These are phyloP conservation scores for Macaranga tanarius DNA, from an alignment of 441 rosid genomes.

Conservation along the genomic window DNA sequence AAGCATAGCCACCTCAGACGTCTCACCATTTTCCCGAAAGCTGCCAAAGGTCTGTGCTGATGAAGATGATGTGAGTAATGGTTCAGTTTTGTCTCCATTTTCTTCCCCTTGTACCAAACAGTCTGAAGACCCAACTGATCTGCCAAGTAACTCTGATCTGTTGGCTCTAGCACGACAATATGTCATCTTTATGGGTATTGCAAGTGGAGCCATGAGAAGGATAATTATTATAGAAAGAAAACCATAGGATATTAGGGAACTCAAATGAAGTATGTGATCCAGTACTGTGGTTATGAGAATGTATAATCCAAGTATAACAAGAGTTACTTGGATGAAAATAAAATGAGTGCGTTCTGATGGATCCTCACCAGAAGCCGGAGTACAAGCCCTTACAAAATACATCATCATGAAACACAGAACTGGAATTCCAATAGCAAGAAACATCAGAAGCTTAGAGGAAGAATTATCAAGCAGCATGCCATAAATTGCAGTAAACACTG, in stretches of 20 bases:
- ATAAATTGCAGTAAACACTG: conserved; percentile 70
- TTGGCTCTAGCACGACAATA: conserved; percentile 32
- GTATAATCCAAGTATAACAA: conserved; percentile 61
- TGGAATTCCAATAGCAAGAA: conserved; percentile 77
- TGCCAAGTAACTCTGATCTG: conserved; percentile 22
- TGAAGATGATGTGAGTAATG: conserved; percentile 53
- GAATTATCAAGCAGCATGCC: conserved; percentile 56
- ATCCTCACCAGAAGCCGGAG: conserved; percentile 84
- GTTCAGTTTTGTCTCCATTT: conserved; percentile 38
- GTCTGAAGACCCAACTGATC: conserved; percentile 51
- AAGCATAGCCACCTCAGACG: conserved; percentile 65
- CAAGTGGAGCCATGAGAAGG: conserved; percentile 71
- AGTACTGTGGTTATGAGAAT: conserved; percentile 52
- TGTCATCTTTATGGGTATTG: conserved; percentile 88
- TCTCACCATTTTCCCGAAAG: conserved; percentile 54
- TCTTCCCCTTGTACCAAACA: conserved; percentile 44
- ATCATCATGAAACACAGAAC: conserved; percentile 55
- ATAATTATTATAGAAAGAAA: conserved; percentile 55
- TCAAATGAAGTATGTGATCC: conserved; percentile 39
- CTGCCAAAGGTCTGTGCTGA: conserved; percentile 57
- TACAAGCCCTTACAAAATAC: conserved; percentile 71
- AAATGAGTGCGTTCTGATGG: conserved; percentile 67
- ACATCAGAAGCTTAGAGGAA: conserved; percentile 55
- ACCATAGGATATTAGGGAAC: conserved; percentile 39
- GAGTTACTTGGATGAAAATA: conserved; percentile 55